Conservation (phyloP, 2,329 filamentous ascomycete species). For the Sporothrix variecibatus region DNA sequence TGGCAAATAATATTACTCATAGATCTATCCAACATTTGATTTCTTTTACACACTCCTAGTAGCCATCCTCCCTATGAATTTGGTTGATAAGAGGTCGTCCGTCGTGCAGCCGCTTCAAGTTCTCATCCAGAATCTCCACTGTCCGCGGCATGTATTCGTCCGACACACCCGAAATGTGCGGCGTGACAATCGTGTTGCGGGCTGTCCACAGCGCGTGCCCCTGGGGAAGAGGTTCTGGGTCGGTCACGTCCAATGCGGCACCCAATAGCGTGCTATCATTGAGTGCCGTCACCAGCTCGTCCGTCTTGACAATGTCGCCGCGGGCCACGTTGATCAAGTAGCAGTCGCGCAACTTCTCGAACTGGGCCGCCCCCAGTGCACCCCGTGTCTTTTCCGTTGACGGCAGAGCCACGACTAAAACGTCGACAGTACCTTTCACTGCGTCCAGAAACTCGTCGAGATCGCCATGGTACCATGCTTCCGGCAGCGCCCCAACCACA, state of each 20-base stretch:
- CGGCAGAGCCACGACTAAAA: constrained; percentile 53
- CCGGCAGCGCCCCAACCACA: constrained; percentile 49
- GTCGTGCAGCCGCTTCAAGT: constrained; percentile 37
- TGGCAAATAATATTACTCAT: neutral
- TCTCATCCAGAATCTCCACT: constrained; percentile 46
- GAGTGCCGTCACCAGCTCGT: constrained; percentile 64
- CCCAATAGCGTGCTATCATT: constrained; percentile 51
- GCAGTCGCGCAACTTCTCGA: constrained; percentile 52
- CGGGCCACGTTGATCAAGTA: constrained; percentile 73
- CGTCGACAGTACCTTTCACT: constrained; percentile 41
- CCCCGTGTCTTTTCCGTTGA: constrained; percentile 50
- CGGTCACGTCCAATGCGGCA: constrained; percentile 75
- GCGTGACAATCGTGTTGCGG: constrained; percentile 66
- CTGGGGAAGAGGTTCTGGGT: constrained; percentile 72
- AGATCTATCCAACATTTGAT: neutral
- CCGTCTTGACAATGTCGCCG: constrained; percentile 51
- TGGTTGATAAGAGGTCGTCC: constrained; percentile 28
- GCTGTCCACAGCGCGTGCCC: constrained; percentile 69
- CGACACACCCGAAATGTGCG: constrained; percentile 49
- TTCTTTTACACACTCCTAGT: constrained; percentile 1
- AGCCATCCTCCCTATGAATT: constrained; percentile 29
- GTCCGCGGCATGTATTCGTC: constrained; percentile 44
- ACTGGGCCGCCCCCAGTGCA: constrained; percentile 52
- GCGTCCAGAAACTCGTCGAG: constrained; percentile 52
- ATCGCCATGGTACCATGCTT: constrained; percentile 54